These are phyloP conservation scores for Hirschfeldia incana DNA, from an alignment of 345 rosid genomes.

Conservation along the genomic window DNA sequence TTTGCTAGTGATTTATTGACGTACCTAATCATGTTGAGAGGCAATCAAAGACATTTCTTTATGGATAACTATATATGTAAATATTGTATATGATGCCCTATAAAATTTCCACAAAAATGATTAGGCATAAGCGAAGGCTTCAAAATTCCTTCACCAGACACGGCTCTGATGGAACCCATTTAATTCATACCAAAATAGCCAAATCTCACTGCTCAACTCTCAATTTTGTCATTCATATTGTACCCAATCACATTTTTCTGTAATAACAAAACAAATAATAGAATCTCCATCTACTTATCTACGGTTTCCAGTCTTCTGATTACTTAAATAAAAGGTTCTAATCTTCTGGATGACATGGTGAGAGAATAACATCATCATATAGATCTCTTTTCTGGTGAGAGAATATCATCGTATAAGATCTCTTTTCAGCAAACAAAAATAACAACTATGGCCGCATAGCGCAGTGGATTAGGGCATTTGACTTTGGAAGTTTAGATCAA, in stretches of 20 bases:
- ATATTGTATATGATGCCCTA: no score
- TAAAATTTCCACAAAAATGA: no score
- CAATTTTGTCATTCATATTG: background rate
- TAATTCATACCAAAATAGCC: background rate
- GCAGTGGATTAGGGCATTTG: slow-evolving; percentile 96
- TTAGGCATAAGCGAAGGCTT: no score
- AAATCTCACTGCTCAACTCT: background rate
- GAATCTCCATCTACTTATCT: background rate
- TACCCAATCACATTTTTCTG: background rate
- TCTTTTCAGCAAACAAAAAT: no score
- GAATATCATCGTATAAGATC: no score
- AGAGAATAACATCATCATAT: background rate
- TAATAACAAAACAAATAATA: background rate
- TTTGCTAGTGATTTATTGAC: no score
- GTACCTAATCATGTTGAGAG: no score
- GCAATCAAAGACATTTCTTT: no score
- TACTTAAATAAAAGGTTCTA: background rate
- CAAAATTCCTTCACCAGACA: no score
- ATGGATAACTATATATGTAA: no score
- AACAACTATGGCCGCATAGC: slow-evolving; percentile 57
- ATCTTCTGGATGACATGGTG: background rate
- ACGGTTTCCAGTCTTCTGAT: background rate
- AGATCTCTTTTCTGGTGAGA: no score
- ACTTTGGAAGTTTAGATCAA: slow-evolving; percentile 67
- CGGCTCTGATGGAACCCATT: no score